A percentile compares a stretch with the other conserved stretches of the same genome.
phyloP scores from a whole-genome alignment of 768 basidiomycete genomes.

The Trametopsis cervina region DNA sequence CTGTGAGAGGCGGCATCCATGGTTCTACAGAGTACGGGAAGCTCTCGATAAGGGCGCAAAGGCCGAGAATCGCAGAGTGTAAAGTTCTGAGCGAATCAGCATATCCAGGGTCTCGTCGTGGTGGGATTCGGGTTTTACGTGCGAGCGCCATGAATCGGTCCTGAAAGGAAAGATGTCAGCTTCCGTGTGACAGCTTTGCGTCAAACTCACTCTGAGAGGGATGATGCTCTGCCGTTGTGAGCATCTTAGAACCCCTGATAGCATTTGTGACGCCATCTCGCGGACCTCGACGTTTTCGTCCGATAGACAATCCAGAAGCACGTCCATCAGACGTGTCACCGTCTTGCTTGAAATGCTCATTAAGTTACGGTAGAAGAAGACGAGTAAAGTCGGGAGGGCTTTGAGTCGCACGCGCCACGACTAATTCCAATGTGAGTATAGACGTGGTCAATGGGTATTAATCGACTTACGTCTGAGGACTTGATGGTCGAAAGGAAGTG shows the following conservation, averaged over 20 bases:
- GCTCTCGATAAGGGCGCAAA: slow-evolving; percentile 45
- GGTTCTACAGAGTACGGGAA: slow-evolving; percentile 50
- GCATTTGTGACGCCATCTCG: slow-evolving; percentile 81
- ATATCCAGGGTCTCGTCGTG: slow-evolving; percentile 63
- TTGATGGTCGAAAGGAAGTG: slow-evolving; percentile 68
- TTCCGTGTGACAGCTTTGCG: not conserved
- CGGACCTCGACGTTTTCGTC: slow-evolving; percentile 93
- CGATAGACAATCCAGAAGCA: slow-evolving; percentile 73
- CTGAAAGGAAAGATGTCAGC: slow-evolving; percentile 29
- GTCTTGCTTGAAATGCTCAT: slow-evolving; percentile 63
- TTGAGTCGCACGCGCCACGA: slow-evolving; percentile 90
- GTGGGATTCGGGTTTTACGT: slow-evolving; percentile 55
- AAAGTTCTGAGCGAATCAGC: slow-evolving; percentile 64
- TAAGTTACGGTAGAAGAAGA: slow-evolving; percentile 89
- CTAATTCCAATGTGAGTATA: slow-evolving; percentile 30
- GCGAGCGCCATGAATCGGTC: slow-evolving; percentile 73
- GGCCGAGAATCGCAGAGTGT: slow-evolving; percentile 60
- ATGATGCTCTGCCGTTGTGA: slow-evolving; percentile 86
- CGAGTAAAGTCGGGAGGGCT: slow-evolving; percentile 79
- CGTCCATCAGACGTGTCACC: slow-evolving; percentile 71
- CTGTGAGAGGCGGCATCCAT: slow-evolving; percentile 60
- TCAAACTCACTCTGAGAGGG: slow-evolving; percentile 61
- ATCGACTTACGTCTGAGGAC: slow-evolving; percentile 56
- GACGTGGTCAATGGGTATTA: not conserved
- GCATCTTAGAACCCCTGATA: slow-evolving; percentile 83